Evolutionary conservation across 163 green algal species (phyloP), one percentile per base, ranked within the genome.

Genomic region (Trebouxiophyceae sp.): DNA sequence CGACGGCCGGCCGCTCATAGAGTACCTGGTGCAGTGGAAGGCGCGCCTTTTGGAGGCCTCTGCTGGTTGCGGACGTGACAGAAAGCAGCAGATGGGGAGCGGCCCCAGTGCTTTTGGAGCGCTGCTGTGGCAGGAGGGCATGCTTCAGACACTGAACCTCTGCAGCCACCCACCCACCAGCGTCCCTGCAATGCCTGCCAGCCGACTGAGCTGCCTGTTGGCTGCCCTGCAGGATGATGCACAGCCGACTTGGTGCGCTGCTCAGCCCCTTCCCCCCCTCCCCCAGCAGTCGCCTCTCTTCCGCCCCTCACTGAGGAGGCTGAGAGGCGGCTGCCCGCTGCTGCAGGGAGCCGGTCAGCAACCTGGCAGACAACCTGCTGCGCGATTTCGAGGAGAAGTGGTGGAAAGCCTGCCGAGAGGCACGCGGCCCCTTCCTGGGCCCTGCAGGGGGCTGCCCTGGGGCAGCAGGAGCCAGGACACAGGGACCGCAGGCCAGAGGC

Each of bases 311-410:
- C 16, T 54, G 57, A 57, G 5, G 4, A 54, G 20, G 20, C 57
- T 54, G 57, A 6, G 57, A 16, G 27, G 8, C 6, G n/a, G 23
- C 22, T 33, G 3, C 45, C n/a, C 20, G 39, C 4, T 23, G 32
- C 8, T 62, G 34, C 77, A 90, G 84, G 85, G 86, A 93, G 74
- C 68, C 77, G 1, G 64, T 73, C 0, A 71, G 54, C 30, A 86
- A 92, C 44, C 44, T 92, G n/a, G 85, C 85, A 1, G 83, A 91
- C 34, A 88, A 93, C 68, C 60, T 92, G 57, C 56, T 93, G 6
- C 75, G 86, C 31, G 83, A 89, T 62, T 93, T 84, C 67, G 83
- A 93, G 33, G 73, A 89, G n/a, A 74, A 70, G 29, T 93, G 86
- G 86, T 93, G 86, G 86, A 66, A 60, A 16, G 78, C 77, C 20